Evolutionary conservation across 2,329 filamentous ascomycete genomes (phyloP), one percentile per base, ranked within the genome.

Genomic region (Teratosphaeria gauchensis): DNA sequence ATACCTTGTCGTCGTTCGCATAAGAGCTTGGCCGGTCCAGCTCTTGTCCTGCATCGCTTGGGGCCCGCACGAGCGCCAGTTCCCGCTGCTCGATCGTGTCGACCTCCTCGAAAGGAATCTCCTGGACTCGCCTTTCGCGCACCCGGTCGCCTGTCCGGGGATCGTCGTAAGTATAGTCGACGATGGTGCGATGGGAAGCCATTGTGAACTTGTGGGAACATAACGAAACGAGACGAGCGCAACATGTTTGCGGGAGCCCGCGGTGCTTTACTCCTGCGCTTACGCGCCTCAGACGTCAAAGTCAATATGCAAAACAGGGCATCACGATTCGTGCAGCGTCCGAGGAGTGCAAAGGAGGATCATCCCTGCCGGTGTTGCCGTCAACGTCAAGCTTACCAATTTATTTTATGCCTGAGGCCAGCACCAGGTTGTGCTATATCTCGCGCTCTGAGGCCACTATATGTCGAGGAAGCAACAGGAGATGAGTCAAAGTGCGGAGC

Each of bases 51-150:
- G 35, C 35, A 42, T 12, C 4, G 9, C 30, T 11, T 46, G 54
- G 54, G 4, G 21, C 31, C 24, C 35, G 54, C 52, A 61, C 53
- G 6, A 61, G 5, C 28, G 59, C 61, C n/a, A 61, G 33, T 54
- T 63, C 60, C 21, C 58, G 54, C 31, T 59, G 58, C 33, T 58
- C 53, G 1, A 63, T 52, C 28, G 56, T 33, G 14, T 57, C 54
- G 28, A 63, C 6, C 9, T 61, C 53, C 8, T 63, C 61, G 53
- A 54, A 61, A 2, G 61, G 58, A n/a, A 63, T 52, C 53, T 63
- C 61, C 42, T 61, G 59, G 16, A 63, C 55, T 33, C 55, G 42
- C 28, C 55, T 51, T 42, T 62, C 61, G 2, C 54, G 51, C 9
- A 57, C 42, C 30, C 56, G 33, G 14, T 59, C 33, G 16, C 53